phyloP scores from a whole-genome alignment of 1,284 basidiomycete genomes.

The Fomitopsis pinicola region DNA sequence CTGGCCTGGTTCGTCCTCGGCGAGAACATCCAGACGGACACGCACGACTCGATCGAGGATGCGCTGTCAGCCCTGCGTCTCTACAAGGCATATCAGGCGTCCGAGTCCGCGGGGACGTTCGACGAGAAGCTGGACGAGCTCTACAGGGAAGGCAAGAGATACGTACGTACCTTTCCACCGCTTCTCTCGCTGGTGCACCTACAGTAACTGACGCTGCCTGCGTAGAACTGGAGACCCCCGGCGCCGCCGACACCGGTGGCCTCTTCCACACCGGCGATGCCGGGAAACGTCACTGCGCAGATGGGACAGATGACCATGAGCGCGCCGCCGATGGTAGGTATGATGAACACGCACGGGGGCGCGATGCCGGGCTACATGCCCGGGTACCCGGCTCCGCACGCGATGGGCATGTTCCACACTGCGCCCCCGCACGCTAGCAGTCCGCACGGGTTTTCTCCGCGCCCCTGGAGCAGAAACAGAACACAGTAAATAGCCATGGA shows the following conservation, averaged over 20 bases:
- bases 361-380: neutral
- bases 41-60: constrained; percentile 97
- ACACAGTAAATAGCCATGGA: too few species aligned
- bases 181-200: too few species aligned
- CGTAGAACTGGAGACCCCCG: constrained; percentile 20
- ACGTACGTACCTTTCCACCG: constrained; percentile 39
- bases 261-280: neutral
- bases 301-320: neutral
- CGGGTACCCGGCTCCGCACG: neutral
- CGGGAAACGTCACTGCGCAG: neutral
- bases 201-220: neutral
- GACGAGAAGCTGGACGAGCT: constrained; percentile 87
- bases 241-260: neutral
- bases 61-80: constrained; percentile 85
- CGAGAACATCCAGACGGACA: constrained; percentile 89
- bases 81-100: constrained; percentile 80
- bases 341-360: neutral
- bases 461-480: neutral
- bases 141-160: constrained; percentile 68
- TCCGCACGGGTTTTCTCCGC: neutral
- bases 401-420: neutral
- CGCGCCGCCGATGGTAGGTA: neutral
- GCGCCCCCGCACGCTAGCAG: neutral
- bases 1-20: constrained; percentile 91
- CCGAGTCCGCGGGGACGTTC: constrained; percentile 76